phyloP scores from a whole-genome alignment of 805 yeast genomes.

The Hanseniaspora lindneri region DNA sequence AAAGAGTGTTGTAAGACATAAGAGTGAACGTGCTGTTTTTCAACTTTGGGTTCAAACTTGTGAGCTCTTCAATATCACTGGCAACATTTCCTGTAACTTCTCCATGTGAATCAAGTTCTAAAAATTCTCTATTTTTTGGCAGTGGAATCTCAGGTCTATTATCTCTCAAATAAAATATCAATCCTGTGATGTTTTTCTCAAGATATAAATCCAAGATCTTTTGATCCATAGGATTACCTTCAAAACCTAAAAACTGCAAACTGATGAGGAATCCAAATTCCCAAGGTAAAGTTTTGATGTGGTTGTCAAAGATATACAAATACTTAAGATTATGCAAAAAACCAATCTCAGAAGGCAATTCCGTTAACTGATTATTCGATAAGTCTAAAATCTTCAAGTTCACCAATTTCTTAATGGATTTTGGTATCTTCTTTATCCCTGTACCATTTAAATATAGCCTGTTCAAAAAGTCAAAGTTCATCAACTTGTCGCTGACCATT shows the following conservation, averaged over 20 bases:
- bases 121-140: conserved; percentile 74
- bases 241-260: conserved; percentile 77
- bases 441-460: conserved; percentile 81
- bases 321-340: conserved; percentile 67
- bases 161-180: conserved; percentile 73
- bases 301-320: conserved; percentile 79
- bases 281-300: conserved; percentile 59
- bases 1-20: conserved; percentile 79
- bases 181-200: conserved; percentile 72
- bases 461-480: conserved; percentile 73
- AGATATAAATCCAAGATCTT: conserved; percentile 55
- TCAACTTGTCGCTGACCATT: conserved; percentile 57
- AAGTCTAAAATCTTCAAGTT: conserved; percentile 75
- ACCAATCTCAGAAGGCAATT: conserved; percentile 78
- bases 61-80: conserved; percentile 27
- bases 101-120: conserved; percentile 65
- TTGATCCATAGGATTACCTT: conserved; percentile 77
- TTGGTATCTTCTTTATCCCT: conserved; percentile 56
- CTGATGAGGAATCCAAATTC: conserved; percentile 80
- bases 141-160: conserved; percentile 54
- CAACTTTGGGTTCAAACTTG: conserved; percentile 21
- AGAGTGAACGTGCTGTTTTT: conserved; percentile 50
- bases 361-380: conserved; percentile 59
- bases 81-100: conserved; percentile 33
- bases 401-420: conserved; percentile 51